These are phyloP conservation scores for Epichloe glyceriae DNA, from an alignment of 2,329 filamentous ascomycete genomes.

Conservation along the genomic window DNA sequence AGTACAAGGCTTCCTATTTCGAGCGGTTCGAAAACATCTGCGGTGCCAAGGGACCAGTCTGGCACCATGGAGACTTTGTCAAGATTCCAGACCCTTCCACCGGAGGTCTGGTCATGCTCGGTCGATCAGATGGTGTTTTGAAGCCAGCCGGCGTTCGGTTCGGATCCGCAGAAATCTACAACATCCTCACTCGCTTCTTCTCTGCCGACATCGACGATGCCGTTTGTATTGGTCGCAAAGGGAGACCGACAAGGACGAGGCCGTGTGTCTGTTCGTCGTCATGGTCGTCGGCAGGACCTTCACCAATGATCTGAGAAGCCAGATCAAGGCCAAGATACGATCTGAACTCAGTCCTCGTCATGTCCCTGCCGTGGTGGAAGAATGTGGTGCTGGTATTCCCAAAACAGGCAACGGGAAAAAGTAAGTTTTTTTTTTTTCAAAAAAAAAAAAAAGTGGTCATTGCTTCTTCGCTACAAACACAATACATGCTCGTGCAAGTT, in stretches of 20 bases:
- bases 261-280: conserved; percentile 78
- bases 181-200: conserved; percentile 78
- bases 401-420: conserved; percentile 95
- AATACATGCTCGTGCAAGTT: background rate
- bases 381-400: conserved; percentile 69
- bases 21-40: conserved; percentile 53
- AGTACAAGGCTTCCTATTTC: conserved; percentile 80
- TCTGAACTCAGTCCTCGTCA: conserved; percentile 77
- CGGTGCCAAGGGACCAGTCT: conserved; percentile 37
- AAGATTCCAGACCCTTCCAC: conserved; percentile 51
- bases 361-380: conserved; percentile 72
- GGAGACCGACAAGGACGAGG: conserved; percentile 63
- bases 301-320: conserved; percentile 42
- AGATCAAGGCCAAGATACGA: conserved; percentile 56
- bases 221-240: conserved; percentile 68
- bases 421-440: conserved; percentile 33
- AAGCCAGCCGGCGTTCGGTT: conserved; percentile 90
- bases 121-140: conserved; percentile 80
- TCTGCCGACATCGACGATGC: conserved; percentile 67
- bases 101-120: conserved; percentile 78
- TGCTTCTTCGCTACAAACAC: background rate
- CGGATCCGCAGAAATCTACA: conserved; percentile 91
- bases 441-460: background rate
- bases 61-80: conserved; percentile 95
- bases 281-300: conserved; percentile 50